Percentiles rank a stretch among this genome's conserved stretches.
These are phyloP conservation scores for Alectoria sarmentosa DNA, from an alignment of 495 filamentous ascomycete species.

Conservation along the genomic window DNA sequence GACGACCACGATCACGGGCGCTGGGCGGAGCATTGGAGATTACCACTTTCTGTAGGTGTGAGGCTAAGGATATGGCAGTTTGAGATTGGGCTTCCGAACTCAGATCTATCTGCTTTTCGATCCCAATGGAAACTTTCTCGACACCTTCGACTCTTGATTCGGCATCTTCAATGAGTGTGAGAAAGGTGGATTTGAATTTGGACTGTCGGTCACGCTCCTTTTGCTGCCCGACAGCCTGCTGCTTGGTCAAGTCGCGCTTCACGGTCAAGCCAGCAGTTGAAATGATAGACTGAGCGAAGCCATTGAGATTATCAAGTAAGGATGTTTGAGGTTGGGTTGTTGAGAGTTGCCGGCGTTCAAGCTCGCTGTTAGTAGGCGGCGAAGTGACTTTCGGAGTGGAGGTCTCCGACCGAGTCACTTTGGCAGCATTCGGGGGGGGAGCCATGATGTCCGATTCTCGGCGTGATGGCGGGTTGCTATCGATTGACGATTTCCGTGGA, in stretches of 20 bases:
- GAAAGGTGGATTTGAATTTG: constrained; percentile 1
- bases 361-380: background rate
- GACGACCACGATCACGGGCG: background rate
- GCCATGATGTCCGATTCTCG: constrained; percentile 8
- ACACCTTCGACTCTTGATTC: constrained; percentile 12
- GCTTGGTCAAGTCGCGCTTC: constrained; percentile 8
- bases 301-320: background rate
- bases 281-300: constrained; percentile 7
- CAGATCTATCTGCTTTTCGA: constrained; percentile 9
- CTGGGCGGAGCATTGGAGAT: background rate
- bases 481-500: background rate
- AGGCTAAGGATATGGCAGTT: background rate
- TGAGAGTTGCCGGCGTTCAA: background rate
- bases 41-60: background rate
- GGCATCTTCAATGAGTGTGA: constrained; percentile 6
- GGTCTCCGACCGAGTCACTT: constrained; percentile 1
- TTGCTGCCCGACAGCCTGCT: constrained; percentile 6
- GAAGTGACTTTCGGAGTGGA: background rate
- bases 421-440: background rate
- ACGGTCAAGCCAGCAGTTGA: constrained; percentile 10
- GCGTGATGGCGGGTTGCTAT: background rate
- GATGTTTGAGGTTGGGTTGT: background rate
- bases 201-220: constrained; percentile 4
- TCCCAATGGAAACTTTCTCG: background rate
- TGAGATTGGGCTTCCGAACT: background rate